A percentile compares a stretch with the other conserved stretches of the same genome.
These are phyloP conservation scores for Tricholoma saponaceum DNA, from an alignment of 768 basidiomycete genomes.

Conservation along the genomic window DNA sequence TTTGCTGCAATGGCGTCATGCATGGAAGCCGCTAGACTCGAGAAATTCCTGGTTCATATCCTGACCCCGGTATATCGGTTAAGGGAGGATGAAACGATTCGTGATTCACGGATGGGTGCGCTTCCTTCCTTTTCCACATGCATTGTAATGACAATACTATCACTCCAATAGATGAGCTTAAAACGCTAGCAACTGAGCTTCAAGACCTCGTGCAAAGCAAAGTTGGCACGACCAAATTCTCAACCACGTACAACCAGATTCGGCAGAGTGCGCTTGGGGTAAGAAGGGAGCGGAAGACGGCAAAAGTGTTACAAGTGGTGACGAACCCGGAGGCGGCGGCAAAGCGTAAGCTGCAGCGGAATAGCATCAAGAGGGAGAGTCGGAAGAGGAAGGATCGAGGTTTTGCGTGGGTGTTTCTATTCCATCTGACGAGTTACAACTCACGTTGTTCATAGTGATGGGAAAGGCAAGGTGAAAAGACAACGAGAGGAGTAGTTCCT, in stretches of 20 bases:
- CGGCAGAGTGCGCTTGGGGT: constrained; percentile 65
- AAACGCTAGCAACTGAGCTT: constrained; percentile 74
- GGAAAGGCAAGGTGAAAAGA: constrained; percentile 14
- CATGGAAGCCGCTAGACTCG: constrained; percentile 55
- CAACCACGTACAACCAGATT: constrained; percentile 73
- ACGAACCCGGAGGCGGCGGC: constrained; percentile 75
- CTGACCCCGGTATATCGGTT: constrained; percentile 85
- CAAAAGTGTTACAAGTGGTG: constrained; percentile 54
- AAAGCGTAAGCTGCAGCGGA: constrained; percentile 67
- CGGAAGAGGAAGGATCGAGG: constrained; percentile 68
- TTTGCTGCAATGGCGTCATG: constrained; percentile 87
- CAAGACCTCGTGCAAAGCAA: constrained; percentile 84
- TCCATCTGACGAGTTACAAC: neutral
- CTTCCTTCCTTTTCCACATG: constrained; percentile 4
- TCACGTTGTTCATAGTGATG: constrained; percentile 8
- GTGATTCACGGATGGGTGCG: constrained; percentile 76
- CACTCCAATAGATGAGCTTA: constrained; percentile 64
- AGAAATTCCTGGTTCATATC: constrained; percentile 77
- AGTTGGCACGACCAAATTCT: constrained; percentile 86
- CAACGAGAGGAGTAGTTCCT: constrained; percentile 10
- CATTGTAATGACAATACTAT: neutral
- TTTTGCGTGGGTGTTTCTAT: constrained; percentile 49
- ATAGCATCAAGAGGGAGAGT: constrained; percentile 78
- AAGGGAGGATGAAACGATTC: constrained; percentile 80
- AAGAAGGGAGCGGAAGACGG: constrained; percentile 68